These are phyloP conservation scores for Neodidymelliopsis sp. DNA, from an alignment of 2,329 filamentous ascomycete species.

Conservation along the genomic window DNA sequence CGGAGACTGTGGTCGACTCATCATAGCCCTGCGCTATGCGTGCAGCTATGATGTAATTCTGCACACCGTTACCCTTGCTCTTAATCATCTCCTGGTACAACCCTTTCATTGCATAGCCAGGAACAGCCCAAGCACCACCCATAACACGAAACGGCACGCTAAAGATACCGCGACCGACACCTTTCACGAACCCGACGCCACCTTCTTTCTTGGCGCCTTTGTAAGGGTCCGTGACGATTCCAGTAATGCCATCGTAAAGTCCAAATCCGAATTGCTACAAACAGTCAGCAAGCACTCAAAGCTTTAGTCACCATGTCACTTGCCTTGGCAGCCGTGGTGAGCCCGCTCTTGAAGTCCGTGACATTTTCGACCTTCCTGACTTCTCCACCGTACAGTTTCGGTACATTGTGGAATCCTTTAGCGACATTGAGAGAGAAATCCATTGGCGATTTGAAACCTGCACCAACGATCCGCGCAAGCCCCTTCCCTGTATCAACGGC, in stretches of 20 bases:
- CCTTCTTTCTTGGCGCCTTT: conserved; percentile 73
- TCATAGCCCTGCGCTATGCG: conserved; percentile 77
- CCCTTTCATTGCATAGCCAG: conserved; percentile 84
- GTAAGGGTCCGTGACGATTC: conserved; percentile 79
- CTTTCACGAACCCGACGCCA: conserved; percentile 74
- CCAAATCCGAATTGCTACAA: conserved; percentile 74
- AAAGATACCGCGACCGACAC: conserved; percentile 82
- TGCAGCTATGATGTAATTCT: conserved; percentile 81
- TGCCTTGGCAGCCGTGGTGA: conserved; percentile 77
- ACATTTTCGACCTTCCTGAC: conserved; percentile 82
- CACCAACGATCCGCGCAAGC: conserved; percentile 74
- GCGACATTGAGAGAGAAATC: conserved; percentile 84
- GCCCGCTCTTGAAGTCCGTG: conserved; percentile 76
- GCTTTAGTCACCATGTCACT: background rate
- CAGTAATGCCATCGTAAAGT: conserved; percentile 81
- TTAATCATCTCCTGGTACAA: conserved; percentile 80
- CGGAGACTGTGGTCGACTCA: conserved; percentile 64
- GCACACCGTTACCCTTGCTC: conserved; percentile 71
- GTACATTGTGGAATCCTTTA: conserved; percentile 87
- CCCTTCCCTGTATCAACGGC: conserved; percentile 72
- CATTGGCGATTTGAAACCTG: conserved; percentile 81
- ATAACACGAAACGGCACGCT: conserved; percentile 83
- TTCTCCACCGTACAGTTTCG: conserved; percentile 83
- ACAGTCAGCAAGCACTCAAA: conserved; percentile 15
- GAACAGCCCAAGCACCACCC: conserved; percentile 69